Conservation (phyloP, 768 basidiomycete species). For the Serpula lacrymans region DNA sequence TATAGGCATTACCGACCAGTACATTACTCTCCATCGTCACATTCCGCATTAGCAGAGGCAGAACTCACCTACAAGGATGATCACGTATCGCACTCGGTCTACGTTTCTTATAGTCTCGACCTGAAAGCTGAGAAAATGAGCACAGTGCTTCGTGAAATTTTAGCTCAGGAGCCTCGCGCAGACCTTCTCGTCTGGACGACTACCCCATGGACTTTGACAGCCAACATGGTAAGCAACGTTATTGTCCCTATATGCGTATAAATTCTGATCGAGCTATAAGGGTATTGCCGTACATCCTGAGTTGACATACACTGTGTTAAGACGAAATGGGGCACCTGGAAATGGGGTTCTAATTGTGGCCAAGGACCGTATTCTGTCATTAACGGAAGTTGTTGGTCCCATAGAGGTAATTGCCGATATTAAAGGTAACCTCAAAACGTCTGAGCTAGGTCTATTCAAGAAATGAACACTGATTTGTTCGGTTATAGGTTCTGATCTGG, state of each 20-base stretch:
- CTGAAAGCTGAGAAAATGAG: conserved; percentile 14
- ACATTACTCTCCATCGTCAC: conserved; percentile 92
- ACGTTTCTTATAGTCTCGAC: conserved; percentile 74
- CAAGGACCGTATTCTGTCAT: conserved; percentile 43
- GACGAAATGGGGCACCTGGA: conserved; percentile 16
- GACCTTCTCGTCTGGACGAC: conserved; percentile 92
- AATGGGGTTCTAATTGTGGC: conserved; percentile 45
- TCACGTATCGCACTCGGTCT: conserved; percentile 85
- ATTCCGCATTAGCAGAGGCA: conserved; percentile 91
- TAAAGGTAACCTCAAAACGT: conserved; percentile 10
- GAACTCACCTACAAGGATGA: conserved; percentile 89
- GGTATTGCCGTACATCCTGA: conserved; percentile 85
- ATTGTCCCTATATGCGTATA: conserved; percentile 1
- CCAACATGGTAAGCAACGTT: conserved; percentile 75
- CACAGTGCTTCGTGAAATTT: conserved; percentile 26
- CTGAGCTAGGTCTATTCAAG: not conserved
- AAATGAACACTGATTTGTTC: not conserved
- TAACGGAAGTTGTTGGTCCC: conserved; percentile 23
- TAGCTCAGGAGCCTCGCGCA: conserved; percentile 34
- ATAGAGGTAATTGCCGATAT: conserved; percentile 18
- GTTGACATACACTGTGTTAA: conserved; percentile 60
- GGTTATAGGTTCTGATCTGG: conserved; percentile 14
- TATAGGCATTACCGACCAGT: conserved; percentile 87
- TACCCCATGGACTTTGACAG: conserved; percentile 94
- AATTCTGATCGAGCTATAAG: conserved; percentile 39